Base-by-base conservation (phyloP, 2,329 filamentous ascomycete genomes). In the Phialophora macrospora region DNA sequence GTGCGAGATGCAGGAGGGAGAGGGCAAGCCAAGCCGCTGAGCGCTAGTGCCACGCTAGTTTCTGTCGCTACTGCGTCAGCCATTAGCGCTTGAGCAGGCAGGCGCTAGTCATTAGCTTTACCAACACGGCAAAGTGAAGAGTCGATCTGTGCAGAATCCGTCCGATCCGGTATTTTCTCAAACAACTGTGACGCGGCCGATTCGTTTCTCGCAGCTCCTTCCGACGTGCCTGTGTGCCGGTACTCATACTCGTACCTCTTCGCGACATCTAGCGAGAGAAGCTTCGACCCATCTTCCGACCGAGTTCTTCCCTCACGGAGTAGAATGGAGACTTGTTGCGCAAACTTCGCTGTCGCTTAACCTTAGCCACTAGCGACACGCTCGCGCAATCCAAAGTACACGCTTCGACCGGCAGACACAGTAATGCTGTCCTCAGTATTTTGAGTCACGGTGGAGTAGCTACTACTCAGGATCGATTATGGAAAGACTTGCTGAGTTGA, bases 281-380 rank as follows among this genome's bases (percentile, higher is more conserved):
- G n/a, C 56, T 59, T 59, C 56, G 44, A 59, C 56, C 56, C 44
- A 46, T 46, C 41, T 59, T 59, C 56, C 51, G 41, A 44, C 58
- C 58, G 58, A 54, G 30, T 54, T 60, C 48, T 51, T 44, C 58
- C 48, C 38, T 51, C 49, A 28, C 24, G 24, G 24, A 24, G 48
- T n/a, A 30, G 38, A 60, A 60, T 55, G 24, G 52, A 55, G 52
- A 24, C 48, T 14, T 52, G 26, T 52, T 52, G 48, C 48, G 48
- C 48, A 52, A 52, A 52, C 26, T 24, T 52, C 26, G 34, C 1
- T 11, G 26, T 55, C 52, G 24, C 52, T 52, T 24, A 52, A 26
- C 20, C 24, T 26, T 55, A 34, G 14, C 52, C 52, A 32, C 24
- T 34, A 11, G 48, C 26, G 44, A 51, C 9, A 20, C 24, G 46